A percentile compares a stretch with the other conserved stretches of the same genome.
Conservation (phyloP, 1,139 yeast species). For the Kluyveromyces sp. region DNA sequence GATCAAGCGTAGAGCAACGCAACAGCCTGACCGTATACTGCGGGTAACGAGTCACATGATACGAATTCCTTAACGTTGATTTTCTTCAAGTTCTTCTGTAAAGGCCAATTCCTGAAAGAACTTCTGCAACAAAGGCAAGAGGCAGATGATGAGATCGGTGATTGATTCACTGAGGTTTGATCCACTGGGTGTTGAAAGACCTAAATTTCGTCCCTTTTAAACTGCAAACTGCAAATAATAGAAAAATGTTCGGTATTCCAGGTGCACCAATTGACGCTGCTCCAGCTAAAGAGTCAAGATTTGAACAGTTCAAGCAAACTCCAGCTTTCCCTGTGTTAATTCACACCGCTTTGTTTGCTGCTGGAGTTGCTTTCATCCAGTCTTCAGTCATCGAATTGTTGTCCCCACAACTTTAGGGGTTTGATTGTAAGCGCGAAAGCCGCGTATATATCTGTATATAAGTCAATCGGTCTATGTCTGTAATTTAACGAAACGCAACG, state of each 20-base stretch:
- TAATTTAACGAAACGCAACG: not conserved
- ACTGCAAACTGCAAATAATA: conserved; percentile 8
- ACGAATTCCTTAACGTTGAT: not conserved
- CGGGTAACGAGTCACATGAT: not conserved
- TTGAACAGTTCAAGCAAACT: conserved; percentile 48
- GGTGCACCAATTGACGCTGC: conserved; percentile 19
- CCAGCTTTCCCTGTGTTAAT: conserved; percentile 60
- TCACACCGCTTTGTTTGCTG: conserved; percentile 56
- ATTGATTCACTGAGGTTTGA: no score
- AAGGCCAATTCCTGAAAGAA: not conserved
- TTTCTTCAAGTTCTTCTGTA: not conserved
- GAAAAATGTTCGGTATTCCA: conserved; percentile 28
- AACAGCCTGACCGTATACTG: no score
- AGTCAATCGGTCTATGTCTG: not conserved
- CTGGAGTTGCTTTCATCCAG: conserved; percentile 70
- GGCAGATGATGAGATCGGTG: no score
- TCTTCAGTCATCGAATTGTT: conserved; percentile 75
- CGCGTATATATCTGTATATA: not conserved
- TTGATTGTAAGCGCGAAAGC: not conserved
- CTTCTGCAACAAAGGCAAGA: no score
- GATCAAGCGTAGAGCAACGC: no score
- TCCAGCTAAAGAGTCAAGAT: conserved; percentile 35
- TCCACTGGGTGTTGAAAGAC: no score
- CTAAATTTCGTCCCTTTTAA: not conserved
- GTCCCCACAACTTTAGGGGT: conserved; percentile 57